Percentiles rank a stretch among this genome's conserved stretches.
phyloP scores from a whole-genome alignment of 352 stramenopile species.

The Ophiocytium majus region DNA sequence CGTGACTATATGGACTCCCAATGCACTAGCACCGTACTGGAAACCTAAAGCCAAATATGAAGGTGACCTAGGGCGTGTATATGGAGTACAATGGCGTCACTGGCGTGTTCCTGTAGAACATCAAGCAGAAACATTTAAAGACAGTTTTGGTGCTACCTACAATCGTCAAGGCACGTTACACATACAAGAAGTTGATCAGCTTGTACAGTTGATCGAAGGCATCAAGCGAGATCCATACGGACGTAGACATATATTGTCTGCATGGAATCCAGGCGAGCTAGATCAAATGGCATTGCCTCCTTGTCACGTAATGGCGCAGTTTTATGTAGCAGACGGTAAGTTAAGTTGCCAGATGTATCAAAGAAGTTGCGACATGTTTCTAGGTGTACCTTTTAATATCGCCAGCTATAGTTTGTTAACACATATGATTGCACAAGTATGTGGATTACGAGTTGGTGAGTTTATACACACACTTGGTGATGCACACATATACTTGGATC shows the following conservation, averaged over 20 bases:
- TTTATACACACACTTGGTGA: constrained; percentile 98
- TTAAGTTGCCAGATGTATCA: constrained; percentile 94
- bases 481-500: constrained; percentile 96
- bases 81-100: constrained; percentile 89
- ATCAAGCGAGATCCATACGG: constrained; percentile 65
- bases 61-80: constrained; percentile 91
- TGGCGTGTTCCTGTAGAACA: constrained; percentile 89
- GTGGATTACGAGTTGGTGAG: constrained; percentile 81
- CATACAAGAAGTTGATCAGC: not conserved
- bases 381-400: constrained; percentile 99
- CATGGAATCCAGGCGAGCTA: constrained; percentile 95
- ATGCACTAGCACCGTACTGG: too few species aligned
- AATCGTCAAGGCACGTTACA: too few species aligned
- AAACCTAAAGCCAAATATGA: constrained; percentile 84
- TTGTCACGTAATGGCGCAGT: constrained; percentile 98
- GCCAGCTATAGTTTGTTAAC: constrained; percentile 96
- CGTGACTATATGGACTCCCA: constrained; percentile 74
- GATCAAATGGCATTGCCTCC: constrained; percentile 94
- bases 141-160: too few species aligned
- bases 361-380: constrained; percentile 96
- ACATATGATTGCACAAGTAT: constrained; percentile 89
- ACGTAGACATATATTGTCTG: constrained; percentile 92
- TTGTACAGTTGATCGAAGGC: not conserved
- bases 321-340: constrained; percentile 77
- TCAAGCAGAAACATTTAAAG: too few species aligned